Evolutionary conservation across 164 flowering plant genomes (phyloP).

Genomic region (Berberis vulgaris): DNA sequence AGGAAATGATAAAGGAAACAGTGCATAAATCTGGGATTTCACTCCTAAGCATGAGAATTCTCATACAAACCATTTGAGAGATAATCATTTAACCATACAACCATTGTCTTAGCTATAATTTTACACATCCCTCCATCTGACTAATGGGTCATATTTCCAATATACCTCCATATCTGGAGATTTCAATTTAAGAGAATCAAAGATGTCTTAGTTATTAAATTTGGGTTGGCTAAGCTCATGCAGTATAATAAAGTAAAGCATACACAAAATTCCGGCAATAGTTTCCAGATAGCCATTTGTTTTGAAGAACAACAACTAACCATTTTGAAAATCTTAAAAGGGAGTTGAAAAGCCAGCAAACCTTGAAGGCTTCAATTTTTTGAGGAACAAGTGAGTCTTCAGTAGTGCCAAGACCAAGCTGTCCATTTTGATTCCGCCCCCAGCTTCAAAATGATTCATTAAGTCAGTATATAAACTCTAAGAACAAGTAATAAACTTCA

Average conservation of each 20-base stretch:
- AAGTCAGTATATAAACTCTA: neutral
- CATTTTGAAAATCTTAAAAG: conserved; percentile 2
- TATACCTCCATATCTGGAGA: too few species aligned
- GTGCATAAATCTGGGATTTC: too few species aligned
- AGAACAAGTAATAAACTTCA: neutral
- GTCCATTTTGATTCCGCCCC: conserved; percentile 99
- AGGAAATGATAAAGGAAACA: too few species aligned
- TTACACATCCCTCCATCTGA: too few species aligned
- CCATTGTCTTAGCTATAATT: too few species aligned
- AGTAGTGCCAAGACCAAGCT: conserved; percentile 87
- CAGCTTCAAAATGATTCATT: conserved; percentile 45
- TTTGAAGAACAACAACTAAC: neutral
- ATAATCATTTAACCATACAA: too few species aligned
- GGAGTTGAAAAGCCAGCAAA: conserved; percentile 15
- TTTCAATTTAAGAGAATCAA: neutral
- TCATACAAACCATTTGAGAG: too few species aligned
- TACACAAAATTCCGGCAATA: neutral
- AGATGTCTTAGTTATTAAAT: neutral
- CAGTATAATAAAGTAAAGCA: neutral
- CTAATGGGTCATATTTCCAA: too few species aligned
- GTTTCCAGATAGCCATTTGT: neutral
- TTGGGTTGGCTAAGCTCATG: neutral
- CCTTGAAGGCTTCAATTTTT: conserved; percentile 84
- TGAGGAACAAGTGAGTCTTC: conserved; percentile 93
- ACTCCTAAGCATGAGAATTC: too few species aligned